Conservation (phyloP, 1,284 basidiomycete genomes). For the Rugosomyces carneus region DNA sequence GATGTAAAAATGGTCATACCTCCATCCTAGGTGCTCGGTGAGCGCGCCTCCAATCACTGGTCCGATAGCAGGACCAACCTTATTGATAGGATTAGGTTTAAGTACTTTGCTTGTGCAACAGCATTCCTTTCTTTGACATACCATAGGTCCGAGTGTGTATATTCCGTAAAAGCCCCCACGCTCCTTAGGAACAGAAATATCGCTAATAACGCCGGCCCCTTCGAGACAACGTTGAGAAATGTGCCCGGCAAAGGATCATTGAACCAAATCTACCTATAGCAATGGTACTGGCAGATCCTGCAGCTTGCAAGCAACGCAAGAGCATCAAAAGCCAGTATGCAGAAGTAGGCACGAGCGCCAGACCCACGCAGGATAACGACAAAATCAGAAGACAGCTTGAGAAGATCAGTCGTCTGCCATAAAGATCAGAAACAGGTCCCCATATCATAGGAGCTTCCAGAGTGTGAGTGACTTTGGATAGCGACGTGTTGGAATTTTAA, state of each 20-base stretch:
- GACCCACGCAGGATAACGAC: conserved; percentile 48
- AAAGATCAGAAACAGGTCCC: conserved; percentile 51
- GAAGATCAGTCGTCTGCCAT: conserved; percentile 51
- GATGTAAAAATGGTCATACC: conserved; percentile 25
- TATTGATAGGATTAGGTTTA: conserved; percentile 4
- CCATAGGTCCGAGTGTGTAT: conserved; percentile 39
- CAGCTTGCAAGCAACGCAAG: conserved; percentile 54
- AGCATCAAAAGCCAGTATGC: conserved; percentile 60
- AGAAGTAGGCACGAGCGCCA: conserved; percentile 53
- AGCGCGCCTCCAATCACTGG: conserved; percentile 57
- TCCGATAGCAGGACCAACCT: conserved; percentile 47
- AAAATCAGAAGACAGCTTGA: conserved; percentile 47
- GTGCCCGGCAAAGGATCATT: background rate
- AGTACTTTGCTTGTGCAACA: background rate
- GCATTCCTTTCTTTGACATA: conserved; percentile 16
- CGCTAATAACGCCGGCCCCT: conserved; percentile 52
- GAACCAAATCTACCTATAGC: conserved; percentile 35
- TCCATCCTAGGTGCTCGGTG: conserved; percentile 58
- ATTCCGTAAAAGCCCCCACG: conserved; percentile 50
- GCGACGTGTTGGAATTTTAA: no score
- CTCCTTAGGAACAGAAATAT: conserved; percentile 47
- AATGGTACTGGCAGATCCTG: conserved; percentile 55
- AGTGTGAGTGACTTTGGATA: conserved; percentile 3
- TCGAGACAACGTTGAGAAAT: conserved; percentile 14
- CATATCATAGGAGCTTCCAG: conserved; percentile 53